These are phyloP conservation scores for Naganishia cerealis DNA, from an alignment of 1,284 basidiomycete species.

Conservation along the genomic window DNA sequence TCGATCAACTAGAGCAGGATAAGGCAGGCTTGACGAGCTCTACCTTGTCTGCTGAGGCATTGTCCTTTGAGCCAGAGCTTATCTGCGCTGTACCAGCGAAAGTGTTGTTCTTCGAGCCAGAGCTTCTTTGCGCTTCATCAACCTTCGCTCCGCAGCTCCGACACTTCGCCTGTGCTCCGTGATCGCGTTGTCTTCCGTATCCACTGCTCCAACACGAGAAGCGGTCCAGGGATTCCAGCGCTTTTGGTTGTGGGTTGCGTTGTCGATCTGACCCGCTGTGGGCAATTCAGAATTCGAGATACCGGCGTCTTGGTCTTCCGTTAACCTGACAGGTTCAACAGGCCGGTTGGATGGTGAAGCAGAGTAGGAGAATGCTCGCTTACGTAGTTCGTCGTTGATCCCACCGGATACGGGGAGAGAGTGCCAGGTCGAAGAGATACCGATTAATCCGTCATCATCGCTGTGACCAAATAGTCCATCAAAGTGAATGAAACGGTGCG, in stretches of 20 bases:
- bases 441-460: conserved; percentile 24
- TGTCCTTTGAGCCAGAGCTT: conserved; percentile 1
- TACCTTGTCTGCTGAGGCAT: conserved; percentile 19
- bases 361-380: neutral
- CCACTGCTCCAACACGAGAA: no score
- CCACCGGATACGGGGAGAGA: neutral
- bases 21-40: neutral
- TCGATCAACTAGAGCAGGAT: conserved; percentile 10
- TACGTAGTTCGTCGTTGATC: conserved; percentile 3
- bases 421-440: conserved; percentile 6
- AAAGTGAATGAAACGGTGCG: conserved; percentile 8
- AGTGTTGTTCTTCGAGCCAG: neutral
- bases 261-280: neutral
- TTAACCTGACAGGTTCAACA: neutral
- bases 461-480: conserved; percentile 17
- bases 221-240: conserved; percentile 8
- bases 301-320: neutral
- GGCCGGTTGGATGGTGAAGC: neutral
- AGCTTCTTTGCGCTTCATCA: conserved; percentile 12
- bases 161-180: conserved; percentile 4
- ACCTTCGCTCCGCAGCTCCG: conserved; percentile 2
- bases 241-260: neutral
- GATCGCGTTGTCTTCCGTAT: neutral
- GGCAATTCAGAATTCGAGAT: no score
- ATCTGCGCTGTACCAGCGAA: no score